Conservation (phyloP, 2,329 filamentous ascomycete species). For the Fusarium beomiforme region DNA sequence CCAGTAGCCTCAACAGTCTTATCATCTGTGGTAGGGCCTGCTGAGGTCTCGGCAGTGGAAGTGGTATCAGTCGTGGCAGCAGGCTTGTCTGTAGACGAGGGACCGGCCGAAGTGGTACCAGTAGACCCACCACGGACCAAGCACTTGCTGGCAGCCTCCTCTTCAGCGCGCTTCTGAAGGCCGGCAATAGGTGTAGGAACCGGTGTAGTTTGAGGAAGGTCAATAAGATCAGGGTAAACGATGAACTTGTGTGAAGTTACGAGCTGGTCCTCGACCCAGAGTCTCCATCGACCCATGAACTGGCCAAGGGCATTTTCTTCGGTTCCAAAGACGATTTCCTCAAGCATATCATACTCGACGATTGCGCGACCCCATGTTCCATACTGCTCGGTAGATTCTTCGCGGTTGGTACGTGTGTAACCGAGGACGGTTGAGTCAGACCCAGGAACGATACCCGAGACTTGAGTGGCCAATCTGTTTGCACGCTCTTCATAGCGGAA, state of each 20-base stretch:
- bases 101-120: background rate
- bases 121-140: background rate
- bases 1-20: background rate
- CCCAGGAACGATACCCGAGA: slow-evolving; percentile 17
- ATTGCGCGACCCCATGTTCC: slow-evolving; percentile 17
- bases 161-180: slow-evolving; percentile 1
- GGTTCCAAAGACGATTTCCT: background rate
- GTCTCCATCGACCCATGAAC: slow-evolving; percentile 25
- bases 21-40: background rate
- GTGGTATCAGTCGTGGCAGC: background rate
- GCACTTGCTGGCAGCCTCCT: slow-evolving; percentile 4
- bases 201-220: background rate
- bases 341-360: slow-evolving; percentile 13
- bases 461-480: background rate
- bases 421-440: slow-evolving; percentile 16
- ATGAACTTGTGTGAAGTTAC: slow-evolving; percentile 23
- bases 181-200: background rate
- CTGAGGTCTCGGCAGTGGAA: background rate
- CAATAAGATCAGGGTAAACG: background rate
- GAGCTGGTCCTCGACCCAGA: slow-evolving; percentile 34
- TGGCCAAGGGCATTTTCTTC: background rate
- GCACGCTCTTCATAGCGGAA: slow-evolving; percentile 9
- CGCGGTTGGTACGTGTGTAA: slow-evolving; percentile 8
- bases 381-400: background rate
- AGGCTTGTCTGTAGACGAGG: background rate